These are phyloP conservation scores for Fraxinus angustifolia DNA, from an alignment of 305 asterid genomes.

Conservation along the genomic window DNA sequence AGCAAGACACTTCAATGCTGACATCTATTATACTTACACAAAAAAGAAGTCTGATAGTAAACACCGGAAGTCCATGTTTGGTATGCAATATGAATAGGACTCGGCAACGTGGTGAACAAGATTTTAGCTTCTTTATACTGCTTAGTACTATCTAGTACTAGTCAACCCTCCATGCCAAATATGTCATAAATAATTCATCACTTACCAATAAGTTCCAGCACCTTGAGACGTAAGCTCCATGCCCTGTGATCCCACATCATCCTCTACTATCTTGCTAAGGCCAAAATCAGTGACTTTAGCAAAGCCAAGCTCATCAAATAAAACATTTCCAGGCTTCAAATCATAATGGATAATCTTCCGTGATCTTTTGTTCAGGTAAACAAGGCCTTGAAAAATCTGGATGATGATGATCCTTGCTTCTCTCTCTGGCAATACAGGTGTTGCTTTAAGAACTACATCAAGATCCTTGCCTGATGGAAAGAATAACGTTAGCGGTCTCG, in stretches of 20 bases:
- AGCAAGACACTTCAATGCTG: neutral
- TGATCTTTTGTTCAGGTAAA: slow-evolving; percentile 84
- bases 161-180: neutral
- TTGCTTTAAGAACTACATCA: slow-evolving; percentile 87
- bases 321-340: slow-evolving; percentile 96
- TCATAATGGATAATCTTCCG: slow-evolving; percentile 95
- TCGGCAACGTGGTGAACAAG: neutral
- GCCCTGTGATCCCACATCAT: slow-evolving; percentile 95
- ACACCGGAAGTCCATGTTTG: neutral
- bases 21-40: neutral
- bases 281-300: slow-evolving; percentile 98
- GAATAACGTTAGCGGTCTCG: slow-evolving; percentile 8
- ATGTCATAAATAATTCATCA: slow-evolving; percentile 8
- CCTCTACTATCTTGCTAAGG: slow-evolving; percentile 98
- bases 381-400: slow-evolving; percentile 95
- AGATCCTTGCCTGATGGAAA: slow-evolving; percentile 81
- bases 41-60: neutral
- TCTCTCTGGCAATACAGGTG: slow-evolving; percentile 80
- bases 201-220: slow-evolving; percentile 99
- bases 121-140: neutral
- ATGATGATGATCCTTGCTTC: slow-evolving; percentile 84
- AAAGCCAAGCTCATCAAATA: slow-evolving; percentile 80
- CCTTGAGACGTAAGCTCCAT: slow-evolving; percentile 99
- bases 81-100: neutral
- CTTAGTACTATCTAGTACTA: neutral